Base-by-base conservation (phyloP, 2,329 filamentous ascomycete species). In the Pezicula neosporulosa region DNA sequence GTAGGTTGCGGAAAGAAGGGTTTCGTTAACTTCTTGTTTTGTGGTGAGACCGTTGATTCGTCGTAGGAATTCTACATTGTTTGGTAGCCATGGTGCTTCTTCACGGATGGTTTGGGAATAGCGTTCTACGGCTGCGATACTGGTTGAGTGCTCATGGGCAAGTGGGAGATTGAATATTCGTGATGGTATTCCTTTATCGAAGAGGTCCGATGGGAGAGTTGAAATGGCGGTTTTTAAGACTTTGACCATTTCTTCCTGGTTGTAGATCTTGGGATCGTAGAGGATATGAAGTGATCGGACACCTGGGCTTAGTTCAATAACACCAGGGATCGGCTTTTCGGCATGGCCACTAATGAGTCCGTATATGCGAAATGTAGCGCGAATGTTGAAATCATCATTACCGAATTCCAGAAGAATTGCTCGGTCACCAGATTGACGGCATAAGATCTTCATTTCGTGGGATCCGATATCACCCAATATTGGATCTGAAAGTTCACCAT, bases 1-100 rank as follows among this genome's bases (percentile, higher is more conserved):
- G 12, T 69, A 72, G 0, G 59, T 59, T 0, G 66, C 64, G 1
- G 73, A 56, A 45, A 30, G 60, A 54, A 47, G 63, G 52, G 37
- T 33, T 53, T 51, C 52, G 58, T 4, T 82, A 70, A 28, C 75
- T 70, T 19, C 60, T 54, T 60, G 79, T 12, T 21, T 16, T 10
- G 19, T 30, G 13, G 19, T 12, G 76, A 4, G 83, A 69, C 81
- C 81, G 81, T 57, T 74, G 72, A 0, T 77, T 81, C 54, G 80
- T 74, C 70, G 62, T 50, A 56, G 19, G 21, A 49, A 66, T 3
- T 56, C 44, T 35, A 64, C 50, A 4, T 60, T 59, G 50, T 62
- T 61, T 2, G 63, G 62, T 9, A 64, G 54, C 19, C 62, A 65
- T 30, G 52, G 53, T 2, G 62, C 62, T 13, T 60, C 51, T 2